Conservation (phyloP, 805 yeast genomes). For the Starmera quercuum region DNA sequence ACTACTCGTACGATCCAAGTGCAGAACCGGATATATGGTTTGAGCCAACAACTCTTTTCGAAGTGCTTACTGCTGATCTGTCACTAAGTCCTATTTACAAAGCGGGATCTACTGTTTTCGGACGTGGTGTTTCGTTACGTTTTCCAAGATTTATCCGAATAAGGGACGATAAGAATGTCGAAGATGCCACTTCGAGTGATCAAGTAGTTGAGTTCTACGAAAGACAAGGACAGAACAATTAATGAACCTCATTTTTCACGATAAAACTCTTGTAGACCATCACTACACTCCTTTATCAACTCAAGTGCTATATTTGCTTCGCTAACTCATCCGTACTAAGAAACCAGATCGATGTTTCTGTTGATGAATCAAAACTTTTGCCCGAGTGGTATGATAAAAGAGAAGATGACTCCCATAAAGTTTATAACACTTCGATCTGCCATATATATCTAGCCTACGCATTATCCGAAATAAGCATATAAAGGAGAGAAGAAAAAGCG, state of each 20-base stretch:
- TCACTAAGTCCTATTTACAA: constrained; percentile 85
- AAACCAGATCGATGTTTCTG: too few relatives aligned
- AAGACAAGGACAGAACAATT: constrained; percentile 44
- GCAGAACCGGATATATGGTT: constrained; percentile 93
- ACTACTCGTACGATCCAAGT: constrained; percentile 59
- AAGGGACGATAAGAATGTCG: constrained; percentile 79
- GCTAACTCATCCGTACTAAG: too few relatives aligned
- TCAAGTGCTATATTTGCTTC: too few relatives aligned
- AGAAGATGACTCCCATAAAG: too few relatives aligned
- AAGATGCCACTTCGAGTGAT: constrained; percentile 80
- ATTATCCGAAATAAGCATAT: too few relatives aligned
- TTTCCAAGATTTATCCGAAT: constrained; percentile 82
- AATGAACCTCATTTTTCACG: background rate
- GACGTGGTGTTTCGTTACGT: constrained; percentile 79
- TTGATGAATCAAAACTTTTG: too few relatives aligned
- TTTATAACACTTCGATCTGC: too few relatives aligned
- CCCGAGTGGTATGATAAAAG: too few relatives aligned
- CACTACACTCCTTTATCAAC: too few relatives aligned
- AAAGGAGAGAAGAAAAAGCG: too few relatives aligned
- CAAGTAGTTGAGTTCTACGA: constrained; percentile 81
- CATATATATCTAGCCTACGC: too few relatives aligned
- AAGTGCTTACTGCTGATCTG: constrained; percentile 85
- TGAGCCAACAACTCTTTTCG: constrained; percentile 79
- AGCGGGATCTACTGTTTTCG: constrained; percentile 67
- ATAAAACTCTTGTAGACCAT: too few relatives aligned